Evolutionary conservation across 257 asterid species (phyloP), one percentile per base, ranked within the genome.

Genomic region (Ophiorrhiza pumila): DNA sequence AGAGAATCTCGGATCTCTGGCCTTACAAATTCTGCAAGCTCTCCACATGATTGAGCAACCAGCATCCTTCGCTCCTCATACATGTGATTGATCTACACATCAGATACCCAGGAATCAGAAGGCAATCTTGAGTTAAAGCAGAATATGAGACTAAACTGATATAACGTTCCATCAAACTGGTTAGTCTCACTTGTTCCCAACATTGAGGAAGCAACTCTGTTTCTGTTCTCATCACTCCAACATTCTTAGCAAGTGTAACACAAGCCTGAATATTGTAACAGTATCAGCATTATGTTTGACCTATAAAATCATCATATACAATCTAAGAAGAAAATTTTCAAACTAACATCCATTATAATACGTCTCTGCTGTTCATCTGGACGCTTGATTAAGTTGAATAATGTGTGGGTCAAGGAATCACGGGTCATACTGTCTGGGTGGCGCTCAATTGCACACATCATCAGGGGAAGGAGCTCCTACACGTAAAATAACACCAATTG

Each of bases 41-140:
- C 96, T 74, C 99, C 99, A 65, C 99, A 95, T 41, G 99, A 95
- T 84, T 92, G 99, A 75, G 99, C 99, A 78, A 95, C 99, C 79
- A 95, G 94, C 85, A 95, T 81, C 80, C 99, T 85, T 67, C 99
- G 98, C 85, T 95, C 99, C 85, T 95, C 99, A 43, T 95, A 89
- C 91, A 84, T 89, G 91, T 95, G 99, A 90, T 90, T 95, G 79
- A 95, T 85, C 99, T 95, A 80, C 86, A 87, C 49, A 73, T 72
- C 73, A 71, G 50, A 63, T 68, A 69, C 71, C 66, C 57, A 52
- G 41, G 63, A 58, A 52, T 58, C 46, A 74, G 76, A 61, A 62
- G 64, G 58, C 45, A 58, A 50, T n/a, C 69, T 25, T 64, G 39
- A 59, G 61, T 5, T 17, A 56, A 17, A 65, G 43, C 65, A 74